Evolutionary conservation across 176 grass and related monocot genomes (phyloP).

Genomic region (Oryza meyeriana): DNA sequence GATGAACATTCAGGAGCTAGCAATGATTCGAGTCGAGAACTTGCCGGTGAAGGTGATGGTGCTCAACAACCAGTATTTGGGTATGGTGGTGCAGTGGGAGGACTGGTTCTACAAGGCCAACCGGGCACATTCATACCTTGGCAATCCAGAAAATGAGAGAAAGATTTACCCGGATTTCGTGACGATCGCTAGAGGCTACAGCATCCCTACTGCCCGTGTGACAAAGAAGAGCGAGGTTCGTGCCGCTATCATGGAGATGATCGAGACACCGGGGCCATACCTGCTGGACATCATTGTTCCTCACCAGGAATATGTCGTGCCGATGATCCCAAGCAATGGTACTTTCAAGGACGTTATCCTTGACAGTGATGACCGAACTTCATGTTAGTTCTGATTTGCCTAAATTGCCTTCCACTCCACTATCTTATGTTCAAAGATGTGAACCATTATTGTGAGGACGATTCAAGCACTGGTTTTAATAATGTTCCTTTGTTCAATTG

Average conservation of each 20-base stretch:
- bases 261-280: constrained; percentile 81
- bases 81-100: constrained; percentile 94
- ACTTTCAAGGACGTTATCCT: constrained; percentile 89
- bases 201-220: constrained; percentile 71
- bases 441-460: background rate
- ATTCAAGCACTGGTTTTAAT: background rate
- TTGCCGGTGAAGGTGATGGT: constrained; percentile 74
- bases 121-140: constrained; percentile 68
- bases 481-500: background rate
- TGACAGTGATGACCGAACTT: constrained; percentile 82
- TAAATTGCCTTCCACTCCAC: background rate
- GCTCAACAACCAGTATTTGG: constrained; percentile 91
- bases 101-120: constrained; percentile 93
- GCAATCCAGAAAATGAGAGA: constrained; percentile 60
- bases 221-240: constrained; percentile 66
- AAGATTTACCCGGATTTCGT: constrained; percentile 89
- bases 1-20: constrained; percentile 94
- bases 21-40: constrained; percentile 77
- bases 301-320: constrained; percentile 88
- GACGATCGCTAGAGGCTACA: constrained; percentile 71
- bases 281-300: constrained; percentile 83
- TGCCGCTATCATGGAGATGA: constrained; percentile 76
- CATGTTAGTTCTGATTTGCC: constrained; percentile 23
- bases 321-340: constrained; percentile 88
- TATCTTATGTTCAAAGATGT: background rate